These are phyloP conservation scores for Aspergillus ibericus DNA, from an alignment of 2,329 filamentous ascomycete species.

Conservation along the genomic window DNA sequence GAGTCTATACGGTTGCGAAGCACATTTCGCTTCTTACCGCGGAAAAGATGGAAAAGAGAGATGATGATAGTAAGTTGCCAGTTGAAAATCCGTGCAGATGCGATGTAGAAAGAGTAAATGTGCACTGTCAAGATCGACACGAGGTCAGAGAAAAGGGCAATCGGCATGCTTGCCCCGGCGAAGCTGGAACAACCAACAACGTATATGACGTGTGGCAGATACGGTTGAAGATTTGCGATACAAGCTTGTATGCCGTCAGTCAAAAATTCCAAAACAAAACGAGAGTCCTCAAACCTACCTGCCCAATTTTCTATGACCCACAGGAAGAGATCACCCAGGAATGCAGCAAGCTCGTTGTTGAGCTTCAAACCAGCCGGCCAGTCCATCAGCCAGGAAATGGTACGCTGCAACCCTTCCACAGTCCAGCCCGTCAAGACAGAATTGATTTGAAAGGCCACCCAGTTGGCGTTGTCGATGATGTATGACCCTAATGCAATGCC, in stretches of 20 bases:
- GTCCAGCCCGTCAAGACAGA: conserved; percentile 76
- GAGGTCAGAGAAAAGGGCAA: conserved; percentile 91
- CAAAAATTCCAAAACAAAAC: not conserved
- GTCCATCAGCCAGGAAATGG: conserved; percentile 93
- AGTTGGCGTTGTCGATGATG: conserved; percentile 89
- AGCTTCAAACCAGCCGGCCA: conserved; percentile 94
- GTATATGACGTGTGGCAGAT: conserved; percentile 83
- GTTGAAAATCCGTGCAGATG: conserved; percentile 94
- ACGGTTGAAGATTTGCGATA: conserved; percentile 73
- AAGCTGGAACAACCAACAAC: conserved; percentile 94
- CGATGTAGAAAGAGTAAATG: conserved; percentile 97
- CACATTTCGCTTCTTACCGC: conserved; percentile 96
- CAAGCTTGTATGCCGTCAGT: conserved; percentile 55
- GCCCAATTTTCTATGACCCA: conserved; percentile 99
- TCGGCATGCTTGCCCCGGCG: conserved; percentile 93
- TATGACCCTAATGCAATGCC: conserved; percentile 95
- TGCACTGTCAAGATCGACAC: conserved; percentile 89
- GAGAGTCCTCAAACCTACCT: conserved; percentile 58
- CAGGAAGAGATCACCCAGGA: conserved; percentile 90
- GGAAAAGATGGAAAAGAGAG: conserved; percentile 97
- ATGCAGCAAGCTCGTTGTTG: conserved; percentile 89
- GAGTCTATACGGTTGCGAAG: conserved; percentile 96
- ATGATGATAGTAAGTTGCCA: conserved; percentile 97
- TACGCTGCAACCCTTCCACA: conserved; percentile 80
- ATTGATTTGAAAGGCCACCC: conserved; percentile 79